Evolutionary conservation across 345 rosid genomes (phyloP), one percentile per base, ranked within the genome.

Genomic region (Eucalyptus erythrocorys): DNA sequence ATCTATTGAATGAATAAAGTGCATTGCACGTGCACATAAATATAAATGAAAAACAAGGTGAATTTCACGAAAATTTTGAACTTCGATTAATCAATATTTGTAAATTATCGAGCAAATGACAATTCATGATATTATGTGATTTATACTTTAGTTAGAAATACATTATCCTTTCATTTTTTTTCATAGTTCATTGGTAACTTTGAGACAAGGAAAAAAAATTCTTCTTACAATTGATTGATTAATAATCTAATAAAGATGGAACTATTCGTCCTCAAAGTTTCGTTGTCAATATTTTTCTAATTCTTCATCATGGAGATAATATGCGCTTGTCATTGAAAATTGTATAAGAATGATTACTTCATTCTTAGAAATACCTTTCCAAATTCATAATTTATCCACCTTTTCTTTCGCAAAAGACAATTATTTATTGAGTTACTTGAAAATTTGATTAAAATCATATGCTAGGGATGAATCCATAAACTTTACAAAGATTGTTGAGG

Each of bases 1-100:
- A 26, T 57, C n/a, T 61, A 61, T 61, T 61, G 1, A 61, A 61
- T 13, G 16, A 0, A 61, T 30, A 61, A 0, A 30, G 13, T 1
- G 17, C 71, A 61, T 61, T 61, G 34, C 32, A 61, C 13, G 0
- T 6, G 34, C 15, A 30, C 71, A 61, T 30, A 30, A 30, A 61
- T 61, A 30, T 61, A 30, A 30, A 61, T 61, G 71, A 61, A 30
- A 61, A 59, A 13, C 0, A 5, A 61, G 34, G 34, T 30, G 71
- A 64, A 64, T 71, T 71, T 19, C 45, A 71, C 1, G 24, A 6
- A 22, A 22, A 71, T 71, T 37, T 71, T 6, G 0, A 71, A 71
- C 42, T 37, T 71, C 81, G 19, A 71, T 71, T 17, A 71, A 37
- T 71, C 2, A 34, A 71, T 71, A 71, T 19, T 34, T 71, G 45